Evolutionary conservation across 768 basidiomycete species (phyloP).

Genomic region (Brasilioporus rufonigricans): DNA sequence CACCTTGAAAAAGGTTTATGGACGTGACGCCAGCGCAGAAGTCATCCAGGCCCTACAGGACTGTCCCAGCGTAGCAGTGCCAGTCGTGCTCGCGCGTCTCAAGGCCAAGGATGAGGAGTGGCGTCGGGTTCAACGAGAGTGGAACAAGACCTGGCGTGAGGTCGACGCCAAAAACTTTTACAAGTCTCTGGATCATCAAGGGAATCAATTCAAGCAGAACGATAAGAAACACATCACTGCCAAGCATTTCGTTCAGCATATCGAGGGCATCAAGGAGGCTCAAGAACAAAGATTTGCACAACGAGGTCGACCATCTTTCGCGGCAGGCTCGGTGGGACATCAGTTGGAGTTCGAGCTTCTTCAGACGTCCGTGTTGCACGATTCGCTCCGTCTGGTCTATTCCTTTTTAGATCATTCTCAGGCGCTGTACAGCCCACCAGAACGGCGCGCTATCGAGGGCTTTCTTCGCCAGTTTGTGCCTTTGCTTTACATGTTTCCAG

Average conservation of each 20-base stretch:
- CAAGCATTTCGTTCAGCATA: constrained; percentile 77
- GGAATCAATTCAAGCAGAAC: constrained; percentile 89
- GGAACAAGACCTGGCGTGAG: constrained; percentile 96
- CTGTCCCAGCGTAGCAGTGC: constrained; percentile 84
- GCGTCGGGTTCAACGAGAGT: constrained; percentile 91
- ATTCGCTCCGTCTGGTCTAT: constrained; percentile 86
- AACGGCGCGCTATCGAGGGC: constrained; percentile 79
- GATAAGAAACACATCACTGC: constrained; percentile 92
- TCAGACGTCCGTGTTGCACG: constrained; percentile 80
- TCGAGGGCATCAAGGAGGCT: constrained; percentile 64
- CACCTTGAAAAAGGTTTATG: constrained; percentile 92
- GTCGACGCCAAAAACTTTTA: constrained; percentile 97
- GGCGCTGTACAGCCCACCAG: constrained; percentile 66
- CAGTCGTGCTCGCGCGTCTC: constrained; percentile 84
- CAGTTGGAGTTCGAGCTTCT: constrained; percentile 80
- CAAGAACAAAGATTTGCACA: constrained; percentile 44
- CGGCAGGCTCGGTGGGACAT: constrained; percentile 49
- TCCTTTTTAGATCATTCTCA: constrained; percentile 88
- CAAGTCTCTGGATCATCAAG: constrained; percentile 96
- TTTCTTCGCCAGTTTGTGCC: constrained; percentile 87
- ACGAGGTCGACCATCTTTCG: constrained; percentile 36
- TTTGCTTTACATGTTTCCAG: constrained; percentile 67
- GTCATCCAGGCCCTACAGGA: constrained; percentile 88
- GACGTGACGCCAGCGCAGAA: constrained; percentile 70
- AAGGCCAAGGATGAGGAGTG: constrained; percentile 97